A percentile compares a stretch with the other conserved stretches of the same genome.
Evolutionary conservation across 345 rosid species (phyloP).

Genomic region (Ceriops decandra): DNA sequence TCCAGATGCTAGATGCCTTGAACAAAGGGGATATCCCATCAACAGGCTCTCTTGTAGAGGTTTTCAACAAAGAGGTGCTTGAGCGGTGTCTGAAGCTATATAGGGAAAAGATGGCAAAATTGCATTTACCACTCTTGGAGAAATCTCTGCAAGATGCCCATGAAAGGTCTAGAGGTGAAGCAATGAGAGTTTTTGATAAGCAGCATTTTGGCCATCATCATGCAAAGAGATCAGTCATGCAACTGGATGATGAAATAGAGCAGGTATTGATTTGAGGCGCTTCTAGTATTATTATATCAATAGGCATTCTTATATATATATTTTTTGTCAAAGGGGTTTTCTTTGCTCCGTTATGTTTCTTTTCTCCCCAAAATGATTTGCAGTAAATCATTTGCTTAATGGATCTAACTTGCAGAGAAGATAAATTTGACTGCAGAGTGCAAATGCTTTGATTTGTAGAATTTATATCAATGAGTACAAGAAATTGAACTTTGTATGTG

Average conservation of each 20-base stretch:
- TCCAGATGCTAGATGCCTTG: slow-evolving; percentile 91
- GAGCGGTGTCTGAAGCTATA: slow-evolving; percentile 83
- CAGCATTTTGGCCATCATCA: slow-evolving; percentile 96
- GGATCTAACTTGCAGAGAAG: too few relatives aligned
- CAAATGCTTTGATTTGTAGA: too few relatives aligned
- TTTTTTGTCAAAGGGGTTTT: too few relatives aligned
- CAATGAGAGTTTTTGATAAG: slow-evolving; percentile 67
- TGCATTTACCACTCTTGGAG: slow-evolving; percentile 66
- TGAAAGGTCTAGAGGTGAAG: slow-evolving; percentile 51
- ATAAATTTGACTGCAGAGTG: too few relatives aligned
- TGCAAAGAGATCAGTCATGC: slow-evolving; percentile 73
- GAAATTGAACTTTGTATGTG: too few relatives aligned
- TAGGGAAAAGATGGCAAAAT: slow-evolving; percentile 54
- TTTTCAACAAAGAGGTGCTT: slow-evolving; percentile 88
- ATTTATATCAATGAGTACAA: too few relatives aligned
- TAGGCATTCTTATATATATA: not conserved
- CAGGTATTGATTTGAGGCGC: slow-evolving; percentile 47
- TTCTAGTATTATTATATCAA: not conserved
- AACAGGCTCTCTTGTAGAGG: slow-evolving; percentile 97
- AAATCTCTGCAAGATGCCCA: slow-evolving; percentile 65
- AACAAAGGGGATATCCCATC: slow-evolving; percentile 99
- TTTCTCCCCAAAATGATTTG: too few relatives aligned
- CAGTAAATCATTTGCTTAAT: too few relatives aligned
- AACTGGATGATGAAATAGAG: slow-evolving; percentile 71
- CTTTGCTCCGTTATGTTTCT: too few relatives aligned